Evolutionary conservation across 176 grass and related monocot species (phyloP).

Genomic region (Saccharum spontaneum): DNA sequence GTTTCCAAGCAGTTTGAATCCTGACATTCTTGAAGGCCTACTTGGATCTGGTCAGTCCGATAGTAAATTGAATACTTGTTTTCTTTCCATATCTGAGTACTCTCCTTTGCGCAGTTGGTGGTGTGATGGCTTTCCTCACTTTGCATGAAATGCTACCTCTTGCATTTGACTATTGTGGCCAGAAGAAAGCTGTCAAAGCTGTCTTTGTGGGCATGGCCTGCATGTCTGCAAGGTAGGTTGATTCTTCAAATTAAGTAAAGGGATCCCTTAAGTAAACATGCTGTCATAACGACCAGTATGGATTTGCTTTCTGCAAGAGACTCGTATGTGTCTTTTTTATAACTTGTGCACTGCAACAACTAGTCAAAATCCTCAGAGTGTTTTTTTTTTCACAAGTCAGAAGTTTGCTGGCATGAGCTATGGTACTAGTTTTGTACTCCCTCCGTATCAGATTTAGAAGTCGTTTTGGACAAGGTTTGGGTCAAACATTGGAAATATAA

Average conservation of each 20-base stretch:
- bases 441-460: too few relatives aligned
- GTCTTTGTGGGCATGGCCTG: slow-evolving; percentile 98
- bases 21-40: slow-evolving; percentile 94
- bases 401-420: not conserved
- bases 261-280: slow-evolving; percentile 5
- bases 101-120: slow-evolving; percentile 66
- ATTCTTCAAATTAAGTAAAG: slow-evolving; percentile 31
- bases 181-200: slow-evolving; percentile 96
- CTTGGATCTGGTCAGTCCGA: slow-evolving; percentile 77
- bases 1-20: slow-evolving; percentile 83
- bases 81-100: not conserved
- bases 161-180: slow-evolving; percentile 97
- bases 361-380: not conserved
- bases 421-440: not conserved
- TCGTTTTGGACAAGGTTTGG: too few relatives aligned
- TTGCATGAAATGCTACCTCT: slow-evolving; percentile 97
- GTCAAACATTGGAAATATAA: too few relatives aligned
- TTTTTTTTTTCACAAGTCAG: not conserved
- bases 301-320: slow-evolving; percentile 10
- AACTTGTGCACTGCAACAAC: not conserved
- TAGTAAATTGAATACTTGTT: slow-evolving; percentile 1
- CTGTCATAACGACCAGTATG: not conserved
- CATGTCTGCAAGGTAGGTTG: slow-evolving; percentile 92
- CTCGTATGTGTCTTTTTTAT: not conserved
- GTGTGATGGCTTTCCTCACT: slow-evolving; percentile 98